Conservation (phyloP, 140 eudicot species). For the Stevia rebaudiana region DNA sequence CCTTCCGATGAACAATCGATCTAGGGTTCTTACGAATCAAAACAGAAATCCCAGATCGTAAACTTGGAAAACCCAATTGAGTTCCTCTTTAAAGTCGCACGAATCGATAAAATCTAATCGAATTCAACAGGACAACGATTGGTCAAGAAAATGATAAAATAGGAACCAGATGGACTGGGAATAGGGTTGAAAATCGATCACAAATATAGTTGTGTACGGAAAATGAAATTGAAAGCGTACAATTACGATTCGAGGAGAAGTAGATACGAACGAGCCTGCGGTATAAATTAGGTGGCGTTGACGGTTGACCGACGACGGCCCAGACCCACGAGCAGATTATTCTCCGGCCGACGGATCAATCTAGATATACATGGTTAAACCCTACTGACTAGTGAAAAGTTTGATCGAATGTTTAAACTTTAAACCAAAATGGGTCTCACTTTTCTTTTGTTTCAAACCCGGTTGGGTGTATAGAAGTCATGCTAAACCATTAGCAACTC, state of each 20-base stretch:
- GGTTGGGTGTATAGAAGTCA: too few species aligned
- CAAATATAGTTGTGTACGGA: not conserved
- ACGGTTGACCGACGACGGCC: too few species aligned
- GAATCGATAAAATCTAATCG: slow-evolving; percentile 17
- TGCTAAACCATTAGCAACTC: too few species aligned
- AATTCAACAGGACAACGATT: slow-evolving; percentile 17
- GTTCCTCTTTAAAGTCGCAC: not conserved
- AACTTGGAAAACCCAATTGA: slow-evolving; percentile 5
- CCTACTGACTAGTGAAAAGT: too few species aligned
- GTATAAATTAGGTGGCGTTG: slow-evolving; percentile 24
- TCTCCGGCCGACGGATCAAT: too few species aligned
- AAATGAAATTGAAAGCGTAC: slow-evolving; percentile 2
- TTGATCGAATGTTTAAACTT: too few species aligned
- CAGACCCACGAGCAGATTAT: too few species aligned
- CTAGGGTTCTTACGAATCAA: slow-evolving; percentile 17
- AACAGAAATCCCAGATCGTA: slow-evolving; percentile 14
- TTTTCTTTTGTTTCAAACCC: too few species aligned
- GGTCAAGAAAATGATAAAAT: slow-evolving; percentile 23
- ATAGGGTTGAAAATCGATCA: not conserved
- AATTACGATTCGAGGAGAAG: not conserved
- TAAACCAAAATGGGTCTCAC: too few species aligned
- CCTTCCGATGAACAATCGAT: slow-evolving; percentile 17
- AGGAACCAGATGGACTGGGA: not conserved
- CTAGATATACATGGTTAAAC: too few species aligned
- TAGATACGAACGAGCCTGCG: slow-evolving; percentile 4